Base-by-base conservation (phyloP, 1,284 basidiomycete genomes). In the Ustilago vetiveriae region DNA sequence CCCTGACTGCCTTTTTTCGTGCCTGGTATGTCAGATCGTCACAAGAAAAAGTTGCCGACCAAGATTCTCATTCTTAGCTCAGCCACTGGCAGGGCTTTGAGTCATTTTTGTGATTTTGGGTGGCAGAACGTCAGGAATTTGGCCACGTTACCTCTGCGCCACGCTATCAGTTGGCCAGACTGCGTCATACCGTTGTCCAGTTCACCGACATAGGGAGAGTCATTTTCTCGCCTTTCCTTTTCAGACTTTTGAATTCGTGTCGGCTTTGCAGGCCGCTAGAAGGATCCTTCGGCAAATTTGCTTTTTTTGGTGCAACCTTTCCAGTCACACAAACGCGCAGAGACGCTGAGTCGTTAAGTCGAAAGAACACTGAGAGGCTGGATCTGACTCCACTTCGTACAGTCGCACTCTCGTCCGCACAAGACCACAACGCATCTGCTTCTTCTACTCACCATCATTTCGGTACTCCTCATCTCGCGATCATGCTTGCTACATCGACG, bases 261-360 rank as follows among this genome's bases (percentile, higher is more conserved):
- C 55, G 55, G 55, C 55, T 58, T 58, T 58, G 21, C 36, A 46
- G 43, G 55, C 10, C 29, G 26, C 36, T 39, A 10, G 49, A 52
- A 41, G 46, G 22, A 30, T n/a, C 29, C 1, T 17, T 58, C 41
- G 55, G 19, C n/a, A n/a, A 33, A 39, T 6, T 36, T 36, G 32
- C 16, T 10, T 45, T 48, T 33, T 27, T 21, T 22, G 47, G 35
- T 10, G 29, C 4, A 10, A 29, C 27, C 27, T 29, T 29, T 29
- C 7, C 27, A 29, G 27, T 29, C 27, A 29, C 27, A 6, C 7
- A 30, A 30, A 16, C 9, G 11, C 5, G 16, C 42, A 24, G 44
- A 32, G 38, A 50, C 17, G 33, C 40, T 37, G 40, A 56, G 35
- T 43, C 37, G 27, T n/a, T n/a, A n/a, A n/a, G n/a, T n/a, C n/a